Base-by-base conservation (phyloP, 768 basidiomycete species). In the Suillus variegatus region DNA sequence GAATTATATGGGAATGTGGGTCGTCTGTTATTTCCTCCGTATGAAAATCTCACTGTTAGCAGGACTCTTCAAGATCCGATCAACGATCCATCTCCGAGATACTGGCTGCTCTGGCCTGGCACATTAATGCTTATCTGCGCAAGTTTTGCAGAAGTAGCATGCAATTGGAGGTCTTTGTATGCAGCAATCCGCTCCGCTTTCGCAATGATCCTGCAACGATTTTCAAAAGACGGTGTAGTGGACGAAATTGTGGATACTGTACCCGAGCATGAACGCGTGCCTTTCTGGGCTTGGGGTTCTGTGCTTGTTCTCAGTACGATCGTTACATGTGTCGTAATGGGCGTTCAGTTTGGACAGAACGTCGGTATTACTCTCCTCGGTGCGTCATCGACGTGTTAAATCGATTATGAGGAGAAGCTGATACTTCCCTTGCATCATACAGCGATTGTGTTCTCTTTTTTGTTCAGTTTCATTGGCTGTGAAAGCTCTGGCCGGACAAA, bases 401-500 rank as follows among this genome's bases (percentile, higher is more conserved):
- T 47, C 2, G 14, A 14, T n/a, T 46, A 0, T 8, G 36, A 36
- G 32, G 54, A n/a, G 12, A 36, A 55, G 35, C 35, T 60, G 12
- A 60, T 18, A 22, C n/a, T 64, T 35, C 14, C 14, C 14, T 18
- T 44, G n/a, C 14, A 13, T 22, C 25, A 36, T 18, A 14, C 18
- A 64, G 64, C 86, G n/a, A 80, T 88, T 60, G 44, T 88, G 69
- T 81, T 88, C 44, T 85, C 84, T 47, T 88, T 87, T 79, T 56
- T 87, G 54, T 88, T 88, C 79, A 87, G 86, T 18, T 87, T 88
- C 78, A 84, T 88, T 68, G 87, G 84, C 60, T 86, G 87, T 13
- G 86, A 88, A 70, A 84, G 82, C 32, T 73, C 84, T 54, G 86
- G 87, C 47, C 77, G 80, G 64, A 88, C 86, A 10, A 85, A 87